Percentiles rank a stretch among this genome's conserved stretches.
These are phyloP conservation scores for Salix arbutifolia DNA, from an alignment of 345 rosid genomes.

Conservation along the genomic window DNA sequence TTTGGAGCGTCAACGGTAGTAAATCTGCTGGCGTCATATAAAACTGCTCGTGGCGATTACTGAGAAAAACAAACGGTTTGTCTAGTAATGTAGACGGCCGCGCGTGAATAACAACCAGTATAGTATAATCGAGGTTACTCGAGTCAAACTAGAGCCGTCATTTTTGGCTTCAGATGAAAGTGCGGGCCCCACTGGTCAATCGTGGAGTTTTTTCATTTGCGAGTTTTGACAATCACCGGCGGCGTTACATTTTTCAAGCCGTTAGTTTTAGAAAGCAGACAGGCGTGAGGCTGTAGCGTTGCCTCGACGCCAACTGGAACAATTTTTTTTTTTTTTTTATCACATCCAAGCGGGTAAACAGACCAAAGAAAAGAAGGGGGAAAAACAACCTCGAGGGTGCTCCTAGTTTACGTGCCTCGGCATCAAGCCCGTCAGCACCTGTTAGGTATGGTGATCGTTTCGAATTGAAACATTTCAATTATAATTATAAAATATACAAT, in stretches of 20 bases:
- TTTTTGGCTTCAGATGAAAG: not conserved
- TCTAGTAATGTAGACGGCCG: not conserved
- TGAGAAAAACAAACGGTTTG: too few species aligned
- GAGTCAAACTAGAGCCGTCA: not conserved
- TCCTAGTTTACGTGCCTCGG: not conserved
- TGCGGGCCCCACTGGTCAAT: constrained; percentile 14
- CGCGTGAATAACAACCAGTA: not conserved
- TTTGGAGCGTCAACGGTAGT: not conserved
- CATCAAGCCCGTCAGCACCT: too few species aligned
- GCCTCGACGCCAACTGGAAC: not conserved
- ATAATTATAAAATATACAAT: too few species aligned
- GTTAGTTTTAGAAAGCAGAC: constrained; percentile 12
- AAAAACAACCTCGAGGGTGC: not conserved
- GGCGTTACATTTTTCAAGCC: not conserved
- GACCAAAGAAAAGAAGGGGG: not conserved
- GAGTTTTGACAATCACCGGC: constrained; percentile 9
- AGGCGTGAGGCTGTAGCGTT: not conserved
- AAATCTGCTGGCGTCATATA: not conserved
- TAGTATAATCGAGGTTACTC: not conserved
- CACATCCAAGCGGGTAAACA: not conserved
- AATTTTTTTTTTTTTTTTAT: not conserved
- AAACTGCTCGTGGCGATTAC: not conserved
- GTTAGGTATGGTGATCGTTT: too few species aligned
- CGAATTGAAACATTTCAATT: too few species aligned
- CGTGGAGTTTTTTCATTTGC: constrained; percentile 2